Conservation (phyloP, 148 eudicot species). For the Hydrangea macrophylla region DNA sequence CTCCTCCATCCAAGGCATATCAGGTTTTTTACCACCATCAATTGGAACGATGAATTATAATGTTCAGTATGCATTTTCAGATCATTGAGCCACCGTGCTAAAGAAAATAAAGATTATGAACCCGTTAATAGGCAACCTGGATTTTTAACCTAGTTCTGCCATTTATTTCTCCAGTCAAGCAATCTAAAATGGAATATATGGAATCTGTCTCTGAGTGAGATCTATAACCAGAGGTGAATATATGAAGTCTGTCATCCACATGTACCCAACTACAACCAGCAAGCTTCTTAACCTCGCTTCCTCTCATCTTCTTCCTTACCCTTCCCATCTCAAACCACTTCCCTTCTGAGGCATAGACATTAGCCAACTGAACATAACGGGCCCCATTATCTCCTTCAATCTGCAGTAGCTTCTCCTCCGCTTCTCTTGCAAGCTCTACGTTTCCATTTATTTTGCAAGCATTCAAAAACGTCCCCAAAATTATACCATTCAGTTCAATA, state of each 20-base stretch:
- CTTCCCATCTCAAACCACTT: constrained; percentile 85
- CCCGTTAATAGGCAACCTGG: background rate
- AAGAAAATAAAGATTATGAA: constrained; percentile 4
- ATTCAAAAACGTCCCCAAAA: constrained; percentile 69
- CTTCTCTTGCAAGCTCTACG: constrained; percentile 51
- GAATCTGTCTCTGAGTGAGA: constrained; percentile 48
- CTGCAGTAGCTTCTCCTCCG: constrained; percentile 52
- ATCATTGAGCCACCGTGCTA: background rate
- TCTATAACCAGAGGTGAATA: constrained; percentile 63
- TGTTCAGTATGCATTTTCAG: background rate
- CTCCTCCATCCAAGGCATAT: background rate
- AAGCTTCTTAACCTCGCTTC: constrained; percentile 62
- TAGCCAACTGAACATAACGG: constrained; percentile 78
- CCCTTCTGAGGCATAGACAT: constrained; percentile 71
- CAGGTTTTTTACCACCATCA: background rate
- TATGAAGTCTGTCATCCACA: constrained; percentile 44
- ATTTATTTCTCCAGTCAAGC: constrained; percentile 42
- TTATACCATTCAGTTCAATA: constrained; percentile 49
- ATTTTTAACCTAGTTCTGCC: constrained; percentile 1
- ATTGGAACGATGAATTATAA: background rate
- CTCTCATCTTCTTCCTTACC: constrained; percentile 85
- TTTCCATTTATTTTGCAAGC: constrained; percentile 67
- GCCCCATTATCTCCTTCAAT: constrained; percentile 64
- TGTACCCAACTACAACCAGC: constrained; percentile 88
- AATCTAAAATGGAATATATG: constrained; percentile 43